Percentiles rank a stretch among this genome's conserved stretches.
These are phyloP conservation scores for Phallus indusiatus DNA, from an alignment of 768 basidiomycete species.

Conservation along the genomic window DNA sequence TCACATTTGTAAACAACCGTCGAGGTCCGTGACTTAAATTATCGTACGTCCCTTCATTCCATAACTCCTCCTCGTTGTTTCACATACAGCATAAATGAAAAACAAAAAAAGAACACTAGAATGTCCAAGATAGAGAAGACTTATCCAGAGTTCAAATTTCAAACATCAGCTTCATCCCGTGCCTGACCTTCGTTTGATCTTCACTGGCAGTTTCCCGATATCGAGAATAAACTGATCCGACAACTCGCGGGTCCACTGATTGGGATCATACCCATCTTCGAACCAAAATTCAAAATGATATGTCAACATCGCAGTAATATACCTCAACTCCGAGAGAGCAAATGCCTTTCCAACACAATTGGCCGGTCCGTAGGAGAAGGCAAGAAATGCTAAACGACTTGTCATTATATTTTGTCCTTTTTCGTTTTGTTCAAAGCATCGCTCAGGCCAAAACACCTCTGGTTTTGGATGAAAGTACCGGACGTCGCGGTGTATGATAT, in stretches of 20 bases:
- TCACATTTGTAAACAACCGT: too few species aligned
- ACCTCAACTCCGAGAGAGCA: constrained; percentile 32
- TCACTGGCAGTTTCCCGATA: constrained; percentile 16
- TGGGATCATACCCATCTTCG: constrained; percentile 21
- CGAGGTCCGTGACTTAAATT: too few species aligned
- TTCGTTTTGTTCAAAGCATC: constrained; percentile 21
- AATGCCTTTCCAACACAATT: constrained; percentile 43
- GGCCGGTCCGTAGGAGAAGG: constrained; percentile 39
- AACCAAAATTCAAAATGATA: constrained; percentile 29
- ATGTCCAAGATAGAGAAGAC: too few species aligned
- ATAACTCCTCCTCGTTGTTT: too few species aligned
- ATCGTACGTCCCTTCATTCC: too few species aligned
- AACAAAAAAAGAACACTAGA: too few species aligned
- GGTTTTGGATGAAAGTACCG: constrained; percentile 38
- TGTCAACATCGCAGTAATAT: constrained; percentile 28
- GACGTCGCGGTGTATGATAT: constrained; percentile 37
- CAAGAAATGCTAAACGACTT: constrained; percentile 31
- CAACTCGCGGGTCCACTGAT: constrained; percentile 20
- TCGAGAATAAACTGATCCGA: constrained; percentile 22
- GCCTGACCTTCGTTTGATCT: constrained; percentile 14
- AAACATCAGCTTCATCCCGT: background rate
- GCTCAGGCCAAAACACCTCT: constrained; percentile 32
- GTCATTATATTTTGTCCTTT: constrained; percentile 12
- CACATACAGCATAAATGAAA: too few species aligned
- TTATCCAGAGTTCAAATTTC: too few species aligned